Evolutionary conservation across 129 eudicot species (phyloP).

Genomic region (Artemisia argyi): DNA sequence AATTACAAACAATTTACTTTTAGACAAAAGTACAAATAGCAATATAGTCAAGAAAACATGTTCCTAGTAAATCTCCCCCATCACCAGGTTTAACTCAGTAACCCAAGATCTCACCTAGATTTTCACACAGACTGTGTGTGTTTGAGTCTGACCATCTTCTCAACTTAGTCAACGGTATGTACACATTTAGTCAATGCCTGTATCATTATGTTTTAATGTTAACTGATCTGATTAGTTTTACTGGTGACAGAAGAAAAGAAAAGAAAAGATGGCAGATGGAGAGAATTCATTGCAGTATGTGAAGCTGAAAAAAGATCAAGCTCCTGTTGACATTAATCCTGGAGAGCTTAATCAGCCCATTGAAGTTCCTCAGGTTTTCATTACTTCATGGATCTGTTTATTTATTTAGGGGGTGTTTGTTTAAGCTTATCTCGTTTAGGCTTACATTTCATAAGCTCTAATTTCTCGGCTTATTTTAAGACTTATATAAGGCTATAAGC

Average conservation of each 20-base stretch:
- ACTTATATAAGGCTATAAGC: too few relatives aligned
- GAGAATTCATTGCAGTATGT: conserved; percentile 71
- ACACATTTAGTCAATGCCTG: neutral
- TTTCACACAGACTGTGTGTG: neutral
- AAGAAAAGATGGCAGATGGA: conserved; percentile 66
- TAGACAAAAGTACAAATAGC: too few relatives aligned
- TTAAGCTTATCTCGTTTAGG: too few relatives aligned
- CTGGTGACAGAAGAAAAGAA: conserved; percentile 26
- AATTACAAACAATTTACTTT: too few relatives aligned
- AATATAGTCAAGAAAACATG: too few relatives aligned
- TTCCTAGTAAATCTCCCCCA: too few relatives aligned
- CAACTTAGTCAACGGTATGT: conserved; percentile 37
- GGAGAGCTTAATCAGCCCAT: conserved; percentile 98
- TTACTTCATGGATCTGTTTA: too few relatives aligned
- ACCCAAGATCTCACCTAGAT: conserved; percentile 1
- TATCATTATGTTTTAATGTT: neutral
- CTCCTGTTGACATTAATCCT: conserved; percentile 67
- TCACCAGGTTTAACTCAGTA: too few relatives aligned
- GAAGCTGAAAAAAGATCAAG: conserved; percentile 85
- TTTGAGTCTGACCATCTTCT: conserved; percentile 25
- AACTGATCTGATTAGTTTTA: neutral
- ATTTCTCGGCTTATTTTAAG: too few relatives aligned
- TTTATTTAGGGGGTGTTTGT: too few relatives aligned
- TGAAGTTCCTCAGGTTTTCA: conserved; percentile 74
- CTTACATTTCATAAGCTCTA: too few relatives aligned